A percentile compares a stretch with the other conserved stretches of the same genome.
Evolutionary conservation across 768 basidiomycete species (phyloP).

Genomic region (Tulasnella sp.): DNA sequence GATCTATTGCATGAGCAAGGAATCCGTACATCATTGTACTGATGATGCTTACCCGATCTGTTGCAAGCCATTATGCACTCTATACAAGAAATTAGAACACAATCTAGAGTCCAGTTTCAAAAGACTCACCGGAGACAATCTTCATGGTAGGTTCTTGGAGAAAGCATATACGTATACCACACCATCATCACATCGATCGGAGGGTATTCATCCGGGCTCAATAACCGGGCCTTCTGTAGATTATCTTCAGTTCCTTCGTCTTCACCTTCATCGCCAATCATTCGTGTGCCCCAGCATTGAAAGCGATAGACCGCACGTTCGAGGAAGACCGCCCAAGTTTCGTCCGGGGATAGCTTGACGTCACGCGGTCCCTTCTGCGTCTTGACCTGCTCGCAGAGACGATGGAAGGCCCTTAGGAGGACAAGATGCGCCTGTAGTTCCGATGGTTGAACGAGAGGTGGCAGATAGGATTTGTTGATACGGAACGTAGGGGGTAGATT

Average conservation of each 20-base stretch:
- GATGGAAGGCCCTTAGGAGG: conserved; percentile 16
- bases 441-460: conserved; percentile 14
- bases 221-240: background rate
- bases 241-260: too few relatives aligned
- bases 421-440: conserved; percentile 16
- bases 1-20: too few relatives aligned
- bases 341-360: background rate
- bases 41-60: too few relatives aligned
- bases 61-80: too few relatives aligned
- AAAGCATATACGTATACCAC: conserved; percentile 21
- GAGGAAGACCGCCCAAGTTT: conserved; percentile 5
- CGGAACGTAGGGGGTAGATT: background rate
- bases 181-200: conserved; percentile 20
- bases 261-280: background rate
- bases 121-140: background rate
- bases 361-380: background rate
- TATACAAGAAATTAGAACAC: too few relatives aligned
- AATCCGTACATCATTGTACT: too few relatives aligned
- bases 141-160: background rate
- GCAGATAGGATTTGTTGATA: background rate
- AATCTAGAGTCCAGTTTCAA: background rate
- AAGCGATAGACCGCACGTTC: conserved; percentile 15
- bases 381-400: background rate
- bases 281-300: conserved; percentile 2
- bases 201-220: background rate